Evolutionary conservation across 345 rosid genomes (phyloP).

Genomic region (Salix brachista): DNA sequence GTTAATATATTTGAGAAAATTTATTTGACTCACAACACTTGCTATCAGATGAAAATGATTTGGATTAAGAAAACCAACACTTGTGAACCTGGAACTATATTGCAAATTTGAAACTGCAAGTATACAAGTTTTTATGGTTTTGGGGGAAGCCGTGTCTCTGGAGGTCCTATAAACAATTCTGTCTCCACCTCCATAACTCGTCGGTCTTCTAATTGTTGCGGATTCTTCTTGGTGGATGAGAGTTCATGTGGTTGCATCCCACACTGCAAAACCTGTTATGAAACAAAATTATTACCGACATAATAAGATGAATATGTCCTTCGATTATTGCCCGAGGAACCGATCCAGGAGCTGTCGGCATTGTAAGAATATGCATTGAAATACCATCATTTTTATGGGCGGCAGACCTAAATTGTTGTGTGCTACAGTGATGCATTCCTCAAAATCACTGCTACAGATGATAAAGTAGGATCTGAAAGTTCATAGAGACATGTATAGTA

Average conservation of each 20-base stretch:
- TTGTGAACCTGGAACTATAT: too few species aligned
- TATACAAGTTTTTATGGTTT: not conserved
- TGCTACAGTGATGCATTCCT: not conserved
- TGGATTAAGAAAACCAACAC: too few species aligned
- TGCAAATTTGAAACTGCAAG: not conserved
- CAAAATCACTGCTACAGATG: not conserved
- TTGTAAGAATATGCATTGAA: too few species aligned
- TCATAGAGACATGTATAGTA: not conserved
- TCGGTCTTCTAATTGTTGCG: slow-evolving; percentile 16
- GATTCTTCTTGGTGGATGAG: slow-evolving; percentile 7
- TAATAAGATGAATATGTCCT: not conserved
- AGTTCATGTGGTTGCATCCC: slow-evolving; percentile 22
- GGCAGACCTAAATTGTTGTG: not conserved
- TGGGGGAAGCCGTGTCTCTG: slow-evolving; percentile 30
- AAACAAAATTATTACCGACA: not conserved
- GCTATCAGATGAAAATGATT: too few species aligned
- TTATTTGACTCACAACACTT: not conserved
- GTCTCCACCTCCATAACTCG: slow-evolving; percentile 66
- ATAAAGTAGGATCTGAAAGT: not conserved
- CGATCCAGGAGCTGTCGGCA: not conserved
- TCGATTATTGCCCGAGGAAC: not conserved
- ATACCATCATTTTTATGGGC: too few species aligned
- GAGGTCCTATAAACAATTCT: slow-evolving; percentile 68
- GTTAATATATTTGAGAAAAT: not conserved
- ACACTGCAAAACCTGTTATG: slow-evolving; percentile 24